A percentile compares a stretch with the other conserved stretches of the same genome.
Evolutionary conservation across 2,329 filamentous ascomycete genomes (phyloP).

Genomic region (Venturia asperata): DNA sequence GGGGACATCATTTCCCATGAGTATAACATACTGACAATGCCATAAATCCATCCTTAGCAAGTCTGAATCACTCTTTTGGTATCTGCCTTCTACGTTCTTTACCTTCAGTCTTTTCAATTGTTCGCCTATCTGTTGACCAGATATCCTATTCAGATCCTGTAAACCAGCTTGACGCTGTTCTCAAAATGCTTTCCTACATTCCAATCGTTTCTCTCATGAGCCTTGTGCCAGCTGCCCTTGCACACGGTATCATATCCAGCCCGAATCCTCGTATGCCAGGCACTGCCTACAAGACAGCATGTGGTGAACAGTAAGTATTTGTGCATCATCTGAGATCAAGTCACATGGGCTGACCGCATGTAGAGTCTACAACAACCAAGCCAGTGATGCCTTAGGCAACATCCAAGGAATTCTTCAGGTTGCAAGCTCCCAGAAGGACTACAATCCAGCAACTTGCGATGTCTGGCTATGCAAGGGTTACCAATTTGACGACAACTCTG

Average conservation of each 20-base stretch:
- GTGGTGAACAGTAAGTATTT: slow-evolving; percentile 40
- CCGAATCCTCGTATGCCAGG: slow-evolving; percentile 47
- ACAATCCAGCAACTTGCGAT: slow-evolving; percentile 42
- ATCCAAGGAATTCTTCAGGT: slow-evolving; percentile 50
- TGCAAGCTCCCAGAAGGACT: slow-evolving; percentile 42
- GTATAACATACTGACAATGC: slow-evolving; percentile 9
- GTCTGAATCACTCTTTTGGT: slow-evolving; percentile 1
- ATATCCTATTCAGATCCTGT: neutral
- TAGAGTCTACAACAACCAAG: slow-evolving; percentile 44
- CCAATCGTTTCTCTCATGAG: slow-evolving; percentile 26
- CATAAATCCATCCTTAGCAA: neutral
- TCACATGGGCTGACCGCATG: neutral
- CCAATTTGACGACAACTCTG: slow-evolving; percentile 50
- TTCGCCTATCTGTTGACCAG: slow-evolving; percentile 15
- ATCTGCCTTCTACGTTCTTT: slow-evolving; percentile 12
- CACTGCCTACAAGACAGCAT: slow-evolving; percentile 44
- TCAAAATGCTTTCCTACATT: slow-evolving; percentile 11
- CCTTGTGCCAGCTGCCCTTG: slow-evolving; percentile 35
- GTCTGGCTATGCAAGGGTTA: slow-evolving; percentile 54
- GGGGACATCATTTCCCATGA: slow-evolving; percentile 1
- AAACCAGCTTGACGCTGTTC: slow-evolving; percentile 14
- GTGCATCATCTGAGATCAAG: neutral
- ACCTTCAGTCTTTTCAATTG: slow-evolving; percentile 11
- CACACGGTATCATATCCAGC: slow-evolving; percentile 47
- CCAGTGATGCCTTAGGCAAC: slow-evolving; percentile 50